Conservation (phyloP, 352 stramenopile species). For the Pythium vanterpoolii region DNA sequence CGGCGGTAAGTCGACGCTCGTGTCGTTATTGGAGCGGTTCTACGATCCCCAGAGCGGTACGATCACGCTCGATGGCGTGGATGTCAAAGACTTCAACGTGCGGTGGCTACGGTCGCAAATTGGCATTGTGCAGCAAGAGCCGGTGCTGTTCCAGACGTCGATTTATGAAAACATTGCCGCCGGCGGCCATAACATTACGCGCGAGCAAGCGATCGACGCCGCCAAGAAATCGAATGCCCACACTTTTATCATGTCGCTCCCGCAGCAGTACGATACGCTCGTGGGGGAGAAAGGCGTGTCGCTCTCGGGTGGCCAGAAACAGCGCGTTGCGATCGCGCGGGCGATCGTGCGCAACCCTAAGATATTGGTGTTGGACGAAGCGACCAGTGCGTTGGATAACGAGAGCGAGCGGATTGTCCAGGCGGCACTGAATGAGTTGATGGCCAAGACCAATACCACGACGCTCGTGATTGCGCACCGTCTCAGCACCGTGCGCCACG, state of each 20-base stretch:
- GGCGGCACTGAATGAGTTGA: conserved; percentile 25
- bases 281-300: conserved; percentile 52
- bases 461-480: conserved; percentile 56
- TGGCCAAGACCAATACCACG: conserved; percentile 46
- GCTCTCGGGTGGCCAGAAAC: conserved; percentile 51
- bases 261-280: conserved; percentile 85
- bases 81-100: conserved; percentile 63
- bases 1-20: conserved; percentile 35
- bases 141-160: conserved; percentile 73
- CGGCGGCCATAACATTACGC: conserved; percentile 39
- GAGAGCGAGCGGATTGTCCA: conserved; percentile 60
- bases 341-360: conserved; percentile 40
- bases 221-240: conserved; percentile 84
- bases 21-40: conserved; percentile 71
- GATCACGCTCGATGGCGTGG: conserved; percentile 66
- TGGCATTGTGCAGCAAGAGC: conserved; percentile 65
- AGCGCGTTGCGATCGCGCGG: conserved; percentile 23
- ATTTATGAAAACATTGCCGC: conserved; percentile 83
- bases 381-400: conserved; percentile 39
- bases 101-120: conserved; percentile 48
- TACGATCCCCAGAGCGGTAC: conserved; percentile 69
- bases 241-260: conserved; percentile 89
- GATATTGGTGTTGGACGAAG: conserved; percentile 49
- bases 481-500: conserved; percentile 40
- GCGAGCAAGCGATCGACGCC: conserved; percentile 83